Percentiles rank a stretch among this genome's conserved stretches.
These are phyloP conservation scores for Colletotrichum sp. DNA, from an alignment of 2,329 filamentous ascomycete species.

Conservation along the genomic window DNA sequence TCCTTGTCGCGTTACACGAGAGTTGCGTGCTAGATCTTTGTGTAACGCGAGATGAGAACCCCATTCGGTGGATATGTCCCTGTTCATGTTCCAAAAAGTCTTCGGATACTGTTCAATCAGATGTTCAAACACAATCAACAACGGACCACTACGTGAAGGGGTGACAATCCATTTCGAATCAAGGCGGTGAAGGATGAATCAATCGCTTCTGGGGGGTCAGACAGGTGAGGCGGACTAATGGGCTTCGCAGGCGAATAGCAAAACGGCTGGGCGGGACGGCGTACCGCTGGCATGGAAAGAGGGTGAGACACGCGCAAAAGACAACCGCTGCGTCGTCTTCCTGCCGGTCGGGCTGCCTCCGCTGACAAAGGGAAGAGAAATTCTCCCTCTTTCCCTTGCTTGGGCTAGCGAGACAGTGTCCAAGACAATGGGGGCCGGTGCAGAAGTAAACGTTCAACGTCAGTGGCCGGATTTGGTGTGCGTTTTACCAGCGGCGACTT, in stretches of 20 bases:
- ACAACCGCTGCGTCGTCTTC: not conserved
- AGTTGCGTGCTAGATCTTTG: not conserved
- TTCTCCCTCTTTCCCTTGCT: not conserved
- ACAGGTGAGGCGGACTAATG: not conserved
- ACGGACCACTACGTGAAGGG: not conserved
- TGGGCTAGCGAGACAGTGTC: slow-evolving; percentile 1
- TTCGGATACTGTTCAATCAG: not conserved
- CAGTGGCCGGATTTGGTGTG: not conserved
- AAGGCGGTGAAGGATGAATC: not conserved
- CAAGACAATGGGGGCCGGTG: slow-evolving; percentile 3
- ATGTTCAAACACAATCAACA: not conserved
- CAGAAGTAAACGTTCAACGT: slow-evolving; percentile 6
- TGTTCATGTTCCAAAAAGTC: not conserved
- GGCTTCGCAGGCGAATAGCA: not conserved
- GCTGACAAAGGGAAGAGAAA: not conserved
- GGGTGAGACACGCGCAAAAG: not conserved
- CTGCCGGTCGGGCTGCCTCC: not conserved
- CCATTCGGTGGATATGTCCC: not conserved
- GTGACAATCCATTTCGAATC: not conserved
- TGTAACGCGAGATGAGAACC: not conserved
- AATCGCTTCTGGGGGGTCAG: not conserved
- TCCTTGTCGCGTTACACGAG: not conserved
- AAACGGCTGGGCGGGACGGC: slow-evolving; percentile 13
- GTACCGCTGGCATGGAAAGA: slow-evolving; percentile 10
- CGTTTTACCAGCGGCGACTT: not conserved